These are phyloP conservation scores for Talaromyces rugulosus DNA, from an alignment of 2,329 filamentous ascomycete species.

Conservation along the genomic window DNA sequence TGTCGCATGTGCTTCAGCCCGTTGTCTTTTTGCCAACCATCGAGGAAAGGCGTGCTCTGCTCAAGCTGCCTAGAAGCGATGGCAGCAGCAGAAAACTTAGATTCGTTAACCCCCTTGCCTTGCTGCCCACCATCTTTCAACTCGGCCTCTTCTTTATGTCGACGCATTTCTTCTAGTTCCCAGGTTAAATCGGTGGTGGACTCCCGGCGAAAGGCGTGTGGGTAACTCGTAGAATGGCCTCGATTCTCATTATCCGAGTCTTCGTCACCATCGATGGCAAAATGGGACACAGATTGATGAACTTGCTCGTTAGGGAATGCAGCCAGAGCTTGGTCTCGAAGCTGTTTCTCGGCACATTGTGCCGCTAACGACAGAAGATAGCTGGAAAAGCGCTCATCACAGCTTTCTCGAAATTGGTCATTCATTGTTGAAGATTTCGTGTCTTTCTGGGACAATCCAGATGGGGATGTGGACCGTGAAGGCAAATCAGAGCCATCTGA, in stretches of 20 bases:
- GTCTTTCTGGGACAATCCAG: slow-evolving; percentile 24
- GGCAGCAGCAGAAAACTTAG: slow-evolving; percentile 29
- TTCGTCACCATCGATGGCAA: slow-evolving; percentile 40
- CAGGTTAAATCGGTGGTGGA: slow-evolving; percentile 54
- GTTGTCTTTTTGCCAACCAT: slow-evolving; percentile 19
- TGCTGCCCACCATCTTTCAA: slow-evolving; percentile 33
- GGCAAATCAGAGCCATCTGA: slow-evolving; percentile 38
- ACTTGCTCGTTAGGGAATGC: slow-evolving; percentile 47
- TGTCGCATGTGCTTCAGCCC: slow-evolving; percentile 54
- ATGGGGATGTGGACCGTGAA: slow-evolving; percentile 40
- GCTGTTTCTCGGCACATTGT: slow-evolving; percentile 71
- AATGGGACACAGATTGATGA: slow-evolving; percentile 45
- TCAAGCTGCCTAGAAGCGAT: slow-evolving; percentile 21
- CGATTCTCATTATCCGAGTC: slow-evolving; percentile 28
- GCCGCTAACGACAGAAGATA: slow-evolving; percentile 77
- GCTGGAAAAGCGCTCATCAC: slow-evolving; percentile 70
- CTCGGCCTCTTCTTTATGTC: slow-evolving; percentile 65
- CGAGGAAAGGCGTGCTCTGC: slow-evolving; percentile 12
- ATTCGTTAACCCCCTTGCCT: slow-evolving; percentile 26
- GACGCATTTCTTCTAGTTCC: slow-evolving; percentile 77
- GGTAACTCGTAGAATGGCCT: slow-evolving; percentile 21
- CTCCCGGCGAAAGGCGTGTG: slow-evolving; percentile 33
- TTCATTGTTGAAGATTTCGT: slow-evolving; percentile 28
- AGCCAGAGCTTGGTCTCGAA: slow-evolving; percentile 60
- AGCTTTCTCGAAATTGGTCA: slow-evolving; percentile 48